phyloP scores from a whole-genome alignment of 2,329 filamentous ascomycete species.

The Juglanconis sp. region DNA sequence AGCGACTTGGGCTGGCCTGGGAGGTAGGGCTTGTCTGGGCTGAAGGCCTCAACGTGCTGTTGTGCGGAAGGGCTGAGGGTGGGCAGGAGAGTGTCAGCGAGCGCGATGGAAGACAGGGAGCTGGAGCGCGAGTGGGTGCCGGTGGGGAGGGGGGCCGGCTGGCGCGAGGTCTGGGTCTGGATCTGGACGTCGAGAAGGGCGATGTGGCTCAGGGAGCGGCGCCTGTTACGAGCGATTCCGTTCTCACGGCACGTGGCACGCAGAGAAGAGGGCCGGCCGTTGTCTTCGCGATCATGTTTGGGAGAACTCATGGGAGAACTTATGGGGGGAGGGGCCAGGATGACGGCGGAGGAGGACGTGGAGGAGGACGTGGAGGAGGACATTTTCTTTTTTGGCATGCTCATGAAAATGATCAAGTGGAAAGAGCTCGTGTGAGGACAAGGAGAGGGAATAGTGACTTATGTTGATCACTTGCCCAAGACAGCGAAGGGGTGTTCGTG shows the following conservation, averaged over 20 bases:
- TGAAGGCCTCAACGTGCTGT: conserved; percentile 23
- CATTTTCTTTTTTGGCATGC: background rate
- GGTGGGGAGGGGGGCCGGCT: background rate
- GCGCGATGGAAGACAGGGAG: conserved; percentile 5
- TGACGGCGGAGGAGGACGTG: conserved; percentile 5
- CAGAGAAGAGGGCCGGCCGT: background rate
- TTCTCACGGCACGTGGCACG: conserved; percentile 6
- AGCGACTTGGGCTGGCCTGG: conserved; percentile 54
- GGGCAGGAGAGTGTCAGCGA: conserved; percentile 20
- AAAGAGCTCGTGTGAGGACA: background rate
- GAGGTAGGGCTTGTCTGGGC: conserved; percentile 32
- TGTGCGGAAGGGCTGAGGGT: conserved; percentile 29
- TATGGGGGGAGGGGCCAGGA: conserved; percentile 5
- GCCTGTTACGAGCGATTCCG: conserved; percentile 12
- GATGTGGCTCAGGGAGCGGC: conserved; percentile 15
- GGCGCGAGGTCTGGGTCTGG: conserved; percentile 1
- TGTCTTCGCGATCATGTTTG: background rate
- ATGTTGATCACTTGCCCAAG: conserved; percentile 3
- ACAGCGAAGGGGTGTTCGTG: background rate
- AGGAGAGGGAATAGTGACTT: background rate
- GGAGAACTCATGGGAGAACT: background rate
- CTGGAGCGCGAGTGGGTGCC: conserved; percentile 1
- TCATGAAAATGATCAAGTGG: background rate
- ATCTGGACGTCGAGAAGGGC: conserved; percentile 15
- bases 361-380: conserved; percentile 4